phyloP scores from a whole-genome alignment of 345 rosid species.

The Lepidium didymum region DNA sequence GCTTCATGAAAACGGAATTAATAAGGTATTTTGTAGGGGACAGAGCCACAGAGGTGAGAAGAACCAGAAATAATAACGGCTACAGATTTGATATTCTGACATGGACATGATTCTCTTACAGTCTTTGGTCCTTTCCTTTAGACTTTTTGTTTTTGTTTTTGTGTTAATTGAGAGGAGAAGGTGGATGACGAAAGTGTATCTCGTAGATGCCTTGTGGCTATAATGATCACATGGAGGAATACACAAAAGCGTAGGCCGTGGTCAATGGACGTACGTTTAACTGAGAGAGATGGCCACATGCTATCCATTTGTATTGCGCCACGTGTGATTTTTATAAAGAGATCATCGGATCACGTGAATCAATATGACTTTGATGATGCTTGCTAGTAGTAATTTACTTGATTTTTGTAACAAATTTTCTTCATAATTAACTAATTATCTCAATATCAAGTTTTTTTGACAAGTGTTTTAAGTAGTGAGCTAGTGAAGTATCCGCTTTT shows the following conservation, averaged over 20 bases:
- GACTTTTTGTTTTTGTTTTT: neutral
- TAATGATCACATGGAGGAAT: conserved; percentile 13
- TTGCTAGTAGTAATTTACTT: no score
- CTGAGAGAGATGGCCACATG: neutral
- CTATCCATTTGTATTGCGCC: conserved; percentile 1
- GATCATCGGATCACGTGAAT: no score
- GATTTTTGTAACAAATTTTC: no score
- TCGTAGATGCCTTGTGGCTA: neutral
- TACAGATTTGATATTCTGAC: conserved; percentile 10
- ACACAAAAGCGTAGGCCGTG: conserved; percentile 5
- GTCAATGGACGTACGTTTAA: conserved; percentile 20
- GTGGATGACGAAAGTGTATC: conserved; percentile 8
- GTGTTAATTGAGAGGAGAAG: neutral
- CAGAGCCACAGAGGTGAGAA: neutral
- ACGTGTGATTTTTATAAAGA: neutral
- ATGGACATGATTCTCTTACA: neutral
- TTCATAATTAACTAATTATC: no score
- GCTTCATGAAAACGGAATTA: neutral
- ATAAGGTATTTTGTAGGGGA: neutral
- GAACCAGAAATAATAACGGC: conserved; percentile 6
- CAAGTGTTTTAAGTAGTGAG: no score
- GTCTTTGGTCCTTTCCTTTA: neutral
- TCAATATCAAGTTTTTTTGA: no score
- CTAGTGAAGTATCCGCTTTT: no score
- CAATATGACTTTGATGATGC: no score